These are phyloP conservation scores for Coemansia erecta DNA, from an alignment of 192 early-diverging fungal species.

Conservation along the genomic window DNA sequence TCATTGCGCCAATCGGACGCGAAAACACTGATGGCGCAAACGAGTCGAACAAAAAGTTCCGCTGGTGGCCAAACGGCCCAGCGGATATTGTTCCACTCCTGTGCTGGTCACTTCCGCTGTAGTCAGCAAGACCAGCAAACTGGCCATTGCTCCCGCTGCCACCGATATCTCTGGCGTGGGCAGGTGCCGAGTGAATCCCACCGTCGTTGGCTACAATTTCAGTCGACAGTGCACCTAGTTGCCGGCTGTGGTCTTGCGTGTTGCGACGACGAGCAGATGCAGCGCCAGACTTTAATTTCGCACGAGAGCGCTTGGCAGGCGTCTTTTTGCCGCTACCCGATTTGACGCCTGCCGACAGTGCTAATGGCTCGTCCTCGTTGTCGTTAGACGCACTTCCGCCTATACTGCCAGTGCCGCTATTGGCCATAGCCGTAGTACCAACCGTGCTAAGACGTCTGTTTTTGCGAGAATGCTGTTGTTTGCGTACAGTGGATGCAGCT, in stretches of 20 bases:
- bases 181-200: constrained; percentile 33
- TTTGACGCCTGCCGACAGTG: background rate
- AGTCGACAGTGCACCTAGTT: no score
- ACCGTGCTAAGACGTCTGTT: background rate
- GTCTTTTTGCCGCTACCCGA: constrained; percentile 10
- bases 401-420: background rate
- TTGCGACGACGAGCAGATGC: background rate
- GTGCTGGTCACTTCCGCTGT: constrained; percentile 13
- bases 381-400: background rate
- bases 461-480: background rate
- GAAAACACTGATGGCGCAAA: constrained; percentile 48
- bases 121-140: constrained; percentile 10
- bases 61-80: constrained; percentile 17
- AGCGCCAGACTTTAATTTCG: constrained; percentile 18
- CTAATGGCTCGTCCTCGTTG: background rate
- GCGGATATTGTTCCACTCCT: constrained; percentile 21
- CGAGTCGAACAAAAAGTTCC: constrained; percentile 29
- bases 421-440: background rate
- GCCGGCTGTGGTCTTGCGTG: background rate
- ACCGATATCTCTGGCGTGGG: constrained; percentile 8
- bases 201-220: constrained; percentile 8
- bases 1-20: constrained; percentile 29
- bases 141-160: background rate
- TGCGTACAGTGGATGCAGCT: no score
- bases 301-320: constrained; percentile 14